Conservation (phyloP, 371 early-diverging fungal species). For the Circinella umbellata region DNA sequence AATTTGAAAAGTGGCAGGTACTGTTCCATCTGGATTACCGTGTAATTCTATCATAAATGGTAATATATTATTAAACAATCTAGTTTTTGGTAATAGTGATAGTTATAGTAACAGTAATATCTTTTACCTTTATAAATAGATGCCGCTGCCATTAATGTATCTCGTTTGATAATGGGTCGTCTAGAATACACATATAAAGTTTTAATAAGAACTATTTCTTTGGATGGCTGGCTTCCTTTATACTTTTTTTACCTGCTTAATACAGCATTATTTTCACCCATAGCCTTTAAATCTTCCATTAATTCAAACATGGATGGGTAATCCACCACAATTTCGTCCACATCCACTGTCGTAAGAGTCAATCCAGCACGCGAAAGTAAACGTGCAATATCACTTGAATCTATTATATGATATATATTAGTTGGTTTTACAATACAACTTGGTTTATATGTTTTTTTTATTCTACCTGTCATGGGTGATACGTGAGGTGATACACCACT, state of each 20-base stretch:
- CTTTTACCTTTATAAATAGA: conserved; percentile 84
- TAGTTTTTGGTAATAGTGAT: background rate
- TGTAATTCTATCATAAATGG: conserved; percentile 69
- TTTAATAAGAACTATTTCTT: background rate
- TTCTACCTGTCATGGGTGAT: conserved; percentile 86
- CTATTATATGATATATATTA: conserved; percentile 29
- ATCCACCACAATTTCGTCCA: conserved; percentile 90
- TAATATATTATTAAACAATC: background rate
- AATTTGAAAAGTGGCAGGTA: conserved; percentile 96
- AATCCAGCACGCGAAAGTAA: conserved; percentile 87
- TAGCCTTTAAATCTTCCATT: conserved; percentile 86
- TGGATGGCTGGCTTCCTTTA: background rate
- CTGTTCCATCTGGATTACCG: conserved; percentile 86
- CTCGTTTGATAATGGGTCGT: conserved; percentile 72
- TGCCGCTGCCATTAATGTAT: conserved; percentile 84
- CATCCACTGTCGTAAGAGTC: conserved; percentile 90
- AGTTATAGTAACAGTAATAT: background rate
- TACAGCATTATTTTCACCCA: conserved; percentile 96
- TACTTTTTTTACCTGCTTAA: conserved; percentile 59
- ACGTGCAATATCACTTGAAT: conserved; percentile 82
- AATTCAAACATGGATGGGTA: conserved; percentile 94
- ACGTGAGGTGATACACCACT: conserved; percentile 92
- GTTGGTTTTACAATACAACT: background rate
- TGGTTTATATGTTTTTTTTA: background rate
- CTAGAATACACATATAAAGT: conserved; percentile 31